phyloP scores from a whole-genome alignment of 306 rosid species.

The Lagenaria siceraria region DNA sequence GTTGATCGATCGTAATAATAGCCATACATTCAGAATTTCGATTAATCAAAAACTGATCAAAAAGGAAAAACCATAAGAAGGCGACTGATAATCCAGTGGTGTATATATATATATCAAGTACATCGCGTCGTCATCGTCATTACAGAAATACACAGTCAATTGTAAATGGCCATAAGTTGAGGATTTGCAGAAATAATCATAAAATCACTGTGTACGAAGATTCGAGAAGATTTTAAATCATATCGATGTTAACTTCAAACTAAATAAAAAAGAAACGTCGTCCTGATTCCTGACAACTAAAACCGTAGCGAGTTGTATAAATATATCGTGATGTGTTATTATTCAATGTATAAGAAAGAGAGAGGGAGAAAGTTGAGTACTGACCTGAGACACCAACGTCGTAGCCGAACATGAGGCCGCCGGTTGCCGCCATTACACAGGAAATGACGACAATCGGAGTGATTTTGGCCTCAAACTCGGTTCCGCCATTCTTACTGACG shows the following conservation, averaged over 20 bases:
- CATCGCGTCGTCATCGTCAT: background rate
- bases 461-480: background rate
- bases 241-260: background rate
- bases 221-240: background rate
- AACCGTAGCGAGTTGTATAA: background rate
- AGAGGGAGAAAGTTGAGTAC: background rate
- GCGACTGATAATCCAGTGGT: background rate
- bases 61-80: background rate
- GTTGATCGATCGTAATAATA: background rate
- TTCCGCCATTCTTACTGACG: conserved; percentile 5
- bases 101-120: too few relatives aligned
- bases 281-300: background rate
- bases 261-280: background rate
- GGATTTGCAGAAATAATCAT: background rate
- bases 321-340: background rate
- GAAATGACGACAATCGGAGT: conserved; percentile 2
- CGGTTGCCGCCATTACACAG: conserved; percentile 7
- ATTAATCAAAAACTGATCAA: background rate
- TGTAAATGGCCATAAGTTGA: background rate
- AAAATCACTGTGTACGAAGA: background rate
- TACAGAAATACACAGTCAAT: background rate
- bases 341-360: background rate
- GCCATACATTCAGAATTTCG: background rate
- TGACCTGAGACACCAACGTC: conserved; percentile 6
- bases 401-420: conserved; percentile 7